Evolutionary conservation across 257 asterid genomes (phyloP), one percentile per base, ranked within the genome.

Genomic region (Scutellaria minor): DNA sequence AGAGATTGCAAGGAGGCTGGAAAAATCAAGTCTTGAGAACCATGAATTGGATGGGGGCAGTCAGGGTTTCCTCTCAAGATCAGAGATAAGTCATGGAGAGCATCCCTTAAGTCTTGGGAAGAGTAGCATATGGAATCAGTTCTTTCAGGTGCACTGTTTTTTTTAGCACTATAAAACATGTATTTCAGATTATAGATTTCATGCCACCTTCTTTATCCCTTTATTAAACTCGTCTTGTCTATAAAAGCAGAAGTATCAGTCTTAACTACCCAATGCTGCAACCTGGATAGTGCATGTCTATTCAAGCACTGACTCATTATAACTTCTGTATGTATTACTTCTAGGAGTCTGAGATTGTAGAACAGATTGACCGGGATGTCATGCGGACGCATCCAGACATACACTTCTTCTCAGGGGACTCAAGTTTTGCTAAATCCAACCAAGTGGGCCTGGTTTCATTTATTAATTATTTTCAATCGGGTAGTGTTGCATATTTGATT

Each of bases 341-440:
- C 44, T 70, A 91, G 98, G 98, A 91, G 57, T 77, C 96, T 9
- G 97, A 94, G 85, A 84, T 94, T 52, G 88, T 88, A 37, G 97
- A 94, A 82, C 97, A 94, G 85, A 94, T 94, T 67, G 91, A 91
- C 80, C 85, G 98, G 40, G 98, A 94, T 91, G 98, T 94, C 78
- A 85, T 85, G 89, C 97, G 96, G 55, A 94, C 98, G 41, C 98
- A 93, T 88, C 98, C 98, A 51, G 98, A 88, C 80, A 82, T 93
- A 84, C 88, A 91, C 74, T 94, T 91, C 76, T 94, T 94, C 85
- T 94, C 96, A 4, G 98, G 96, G 77, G 96, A 94, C 79, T 84
- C 96, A 13, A 52, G 82, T 56, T 78, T 78, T 66, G 96, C 98
- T 59, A 91, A 85, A 82, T 86, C 87, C 73, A 93, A 88, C 78